Base-by-base conservation (phyloP, 192 early-diverging fungal species). In the Dispira simplex region DNA sequence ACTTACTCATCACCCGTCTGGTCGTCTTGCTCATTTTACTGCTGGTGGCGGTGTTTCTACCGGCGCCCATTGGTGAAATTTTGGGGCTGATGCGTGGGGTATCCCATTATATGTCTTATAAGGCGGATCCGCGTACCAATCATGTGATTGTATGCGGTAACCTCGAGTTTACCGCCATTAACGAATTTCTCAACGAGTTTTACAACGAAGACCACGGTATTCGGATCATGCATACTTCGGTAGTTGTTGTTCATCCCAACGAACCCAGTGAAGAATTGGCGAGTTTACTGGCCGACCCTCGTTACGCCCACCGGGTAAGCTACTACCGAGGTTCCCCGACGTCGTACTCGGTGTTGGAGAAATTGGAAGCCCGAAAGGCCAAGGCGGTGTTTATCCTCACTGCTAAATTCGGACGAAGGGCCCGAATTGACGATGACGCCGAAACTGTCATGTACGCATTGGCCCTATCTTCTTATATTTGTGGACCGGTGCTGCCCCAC, bases 361-460 rank as follows among this genome's bases (percentile, higher is more conserved):
- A 57, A 1, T 70, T 73, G 0, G 68, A 69, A 13, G 70, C 70
- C 8, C 71, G 72, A 13, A 16, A 74, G 23, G 76, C 73, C 25
- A 69, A 73, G 5, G 74, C 72, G 65, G 67, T 77, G 18, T 77
- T 74, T 53, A 77, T 77, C 13, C 56, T 77, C 63, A 67, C 71
- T 0, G 64, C 67, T 56, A 77, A 77, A 52, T 63, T 67, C 32
- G 60, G 65, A 26, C 64, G 63, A 47, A 67, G 71, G 0, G 23
- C 67, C 0, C 68, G 67, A 0, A 66, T 72, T 8, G 70, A 72
- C 6, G 73, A 77, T 18, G 76, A 77, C 21, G 76, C 73, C 5
- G 69, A 73, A 9, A 72, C 71, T 1, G 70, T 77, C 20, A 65
- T 75, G 2, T 69, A 65, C 12, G 73, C 76, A 0, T 45, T 74